A percentile compares a stretch with the other conserved stretches of the same genome.
phyloP scores from a whole-genome alignment of 208 protist genomes.

The Wallacemonas sp. region DNA sequence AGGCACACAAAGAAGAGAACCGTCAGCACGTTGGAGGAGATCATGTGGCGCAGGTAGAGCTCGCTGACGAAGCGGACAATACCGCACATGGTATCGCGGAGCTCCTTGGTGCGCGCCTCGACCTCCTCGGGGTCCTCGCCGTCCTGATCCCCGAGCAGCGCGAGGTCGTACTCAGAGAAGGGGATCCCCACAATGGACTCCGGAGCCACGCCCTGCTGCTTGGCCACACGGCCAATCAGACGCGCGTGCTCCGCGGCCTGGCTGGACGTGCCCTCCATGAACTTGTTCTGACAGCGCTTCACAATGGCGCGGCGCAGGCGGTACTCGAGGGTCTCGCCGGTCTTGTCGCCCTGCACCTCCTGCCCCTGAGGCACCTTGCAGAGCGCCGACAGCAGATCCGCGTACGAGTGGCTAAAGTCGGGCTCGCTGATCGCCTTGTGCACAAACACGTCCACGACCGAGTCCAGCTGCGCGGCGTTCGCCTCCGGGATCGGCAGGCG shows the following conservation, averaged over 20 bases:
- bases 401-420: conserved; percentile 75
- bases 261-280: conserved; percentile 33
- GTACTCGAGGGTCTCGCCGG: conserved; percentile 60
- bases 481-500: conserved; percentile 84
- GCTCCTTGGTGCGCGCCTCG: conserved; percentile 34
- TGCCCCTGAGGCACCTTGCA: conserved; percentile 67
- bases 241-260: conserved; percentile 24
- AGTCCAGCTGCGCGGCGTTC: conserved; percentile 60
- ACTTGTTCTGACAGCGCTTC: conserved; percentile 69
- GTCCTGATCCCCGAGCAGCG: neutral
- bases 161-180: conserved; percentile 14
- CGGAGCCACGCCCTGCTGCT: conserved; percentile 8
- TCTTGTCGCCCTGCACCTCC: conserved; percentile 55
- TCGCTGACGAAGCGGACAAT: conserved; percentile 81
- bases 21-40: conserved; percentile 56
- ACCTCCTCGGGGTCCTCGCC: conserved; percentile 26
- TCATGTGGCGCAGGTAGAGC: conserved; percentile 68
- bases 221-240: conserved; percentile 2
- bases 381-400: conserved; percentile 64
- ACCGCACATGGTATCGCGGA: conserved; percentile 63
- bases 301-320: conserved; percentile 71
- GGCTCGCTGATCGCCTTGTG: conserved; percentile 77
- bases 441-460: conserved; percentile 83
- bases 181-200: neutral
- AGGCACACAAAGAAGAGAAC: conserved; percentile 59